Conservation (phyloP, 2,329 filamentous ascomycete species). For the Alternaria sp. region DNA sequence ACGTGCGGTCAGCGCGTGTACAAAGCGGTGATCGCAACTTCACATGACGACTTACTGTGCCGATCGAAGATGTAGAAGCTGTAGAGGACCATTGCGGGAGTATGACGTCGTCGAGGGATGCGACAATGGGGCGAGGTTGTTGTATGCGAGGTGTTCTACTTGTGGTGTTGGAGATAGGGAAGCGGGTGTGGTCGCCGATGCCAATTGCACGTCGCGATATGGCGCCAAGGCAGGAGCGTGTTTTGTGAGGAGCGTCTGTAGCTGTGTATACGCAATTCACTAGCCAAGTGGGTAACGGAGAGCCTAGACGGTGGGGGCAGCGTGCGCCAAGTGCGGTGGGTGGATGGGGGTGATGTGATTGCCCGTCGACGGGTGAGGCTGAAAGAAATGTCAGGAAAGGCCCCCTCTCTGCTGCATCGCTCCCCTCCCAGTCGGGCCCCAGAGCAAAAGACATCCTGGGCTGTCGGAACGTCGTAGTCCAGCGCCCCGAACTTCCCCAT, state of each 20-base stretch:
- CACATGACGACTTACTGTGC: conserved; percentile 71
- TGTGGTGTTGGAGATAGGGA: conserved; percentile 4
- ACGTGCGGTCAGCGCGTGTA: conserved; percentile 22
- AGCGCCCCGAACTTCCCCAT: conserved; percentile 16
- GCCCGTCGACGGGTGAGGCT: conserved; percentile 15
- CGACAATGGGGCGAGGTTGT: background rate
- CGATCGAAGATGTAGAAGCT: conserved; percentile 99
- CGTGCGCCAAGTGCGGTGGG: conserved; percentile 1
- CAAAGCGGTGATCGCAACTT: background rate
- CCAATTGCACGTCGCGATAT: background rate
- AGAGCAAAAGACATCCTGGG: conserved; percentile 2
- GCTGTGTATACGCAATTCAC: background rate
- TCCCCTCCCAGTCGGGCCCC: background rate
- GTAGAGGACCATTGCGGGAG: conserved; percentile 79
- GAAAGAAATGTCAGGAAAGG: conserved; percentile 12
- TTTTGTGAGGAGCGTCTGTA: background rate
- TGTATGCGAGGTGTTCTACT: background rate
- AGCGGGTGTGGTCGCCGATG: background rate
- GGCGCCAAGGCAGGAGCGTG: background rate
- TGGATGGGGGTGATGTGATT: background rate
- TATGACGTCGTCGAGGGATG: background rate
- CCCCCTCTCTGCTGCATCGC: conserved; percentile 11
- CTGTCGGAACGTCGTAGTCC: conserved; percentile 13
- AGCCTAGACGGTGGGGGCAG: background rate
- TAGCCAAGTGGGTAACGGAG: background rate